Percentiles rank a stretch among this genome's conserved stretches.
Evolutionary conservation across 768 basidiomycete genomes (phyloP).

Genomic region (Tylopilus felleus): DNA sequence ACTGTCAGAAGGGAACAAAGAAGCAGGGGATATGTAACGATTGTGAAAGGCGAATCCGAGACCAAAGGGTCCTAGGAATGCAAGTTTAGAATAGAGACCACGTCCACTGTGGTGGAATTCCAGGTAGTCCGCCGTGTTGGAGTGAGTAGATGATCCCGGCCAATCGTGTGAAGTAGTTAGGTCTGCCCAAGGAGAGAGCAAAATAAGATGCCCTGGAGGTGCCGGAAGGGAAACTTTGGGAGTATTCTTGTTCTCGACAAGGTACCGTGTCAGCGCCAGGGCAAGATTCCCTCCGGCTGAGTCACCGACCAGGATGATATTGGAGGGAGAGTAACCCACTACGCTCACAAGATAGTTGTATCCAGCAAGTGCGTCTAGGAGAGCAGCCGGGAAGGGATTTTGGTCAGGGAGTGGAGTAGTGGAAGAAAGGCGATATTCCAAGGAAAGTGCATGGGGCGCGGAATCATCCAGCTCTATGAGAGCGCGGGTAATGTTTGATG

Average conservation of each 20-base stretch:
- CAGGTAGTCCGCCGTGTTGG: conserved; percentile 33
- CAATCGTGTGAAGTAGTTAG: conserved; percentile 36
- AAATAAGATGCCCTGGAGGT: conserved; percentile 46
- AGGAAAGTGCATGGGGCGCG: conserved; percentile 49
- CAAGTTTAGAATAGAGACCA: conserved; percentile 33
- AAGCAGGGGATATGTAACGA: conserved; percentile 59
- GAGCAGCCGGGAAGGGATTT: conserved; percentile 70
- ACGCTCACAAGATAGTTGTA: conserved; percentile 65
- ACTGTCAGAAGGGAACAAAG: conserved; percentile 33
- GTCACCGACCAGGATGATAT: conserved; percentile 70
- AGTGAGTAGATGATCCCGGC: conserved; percentile 37
- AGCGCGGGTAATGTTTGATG: conserved; percentile 43
- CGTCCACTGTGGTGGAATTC: conserved; percentile 8
- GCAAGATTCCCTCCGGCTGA: conserved; percentile 78
- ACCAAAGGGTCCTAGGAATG: conserved; percentile 50
- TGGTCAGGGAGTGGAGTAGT: conserved; percentile 37
- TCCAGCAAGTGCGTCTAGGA: conserved; percentile 71
- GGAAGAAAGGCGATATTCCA: conserved; percentile 72
- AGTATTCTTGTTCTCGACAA: conserved; percentile 45
- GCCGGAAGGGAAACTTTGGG: conserved; percentile 34
- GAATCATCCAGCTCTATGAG: conserved; percentile 44
- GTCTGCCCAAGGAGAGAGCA: conserved; percentile 59
- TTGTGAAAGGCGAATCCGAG: conserved; percentile 43
- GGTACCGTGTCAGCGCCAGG: conserved; percentile 57
- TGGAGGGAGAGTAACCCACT: conserved; percentile 51